phyloP scores from a whole-genome alignment of 805 yeast genomes.

The Nakazawaea siamensis region DNA sequence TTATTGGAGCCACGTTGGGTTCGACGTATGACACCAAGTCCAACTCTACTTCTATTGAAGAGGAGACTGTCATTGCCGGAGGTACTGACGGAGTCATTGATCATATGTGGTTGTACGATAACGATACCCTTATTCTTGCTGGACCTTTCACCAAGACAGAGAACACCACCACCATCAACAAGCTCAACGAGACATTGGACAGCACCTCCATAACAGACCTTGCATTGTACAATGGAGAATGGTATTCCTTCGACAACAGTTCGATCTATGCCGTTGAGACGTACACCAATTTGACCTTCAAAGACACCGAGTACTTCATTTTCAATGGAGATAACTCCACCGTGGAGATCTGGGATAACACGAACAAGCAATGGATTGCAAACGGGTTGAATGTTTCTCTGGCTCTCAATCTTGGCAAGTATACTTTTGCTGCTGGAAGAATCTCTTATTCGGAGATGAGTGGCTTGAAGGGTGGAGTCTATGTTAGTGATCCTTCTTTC shows the following conservation, averaged over 20 bases:
- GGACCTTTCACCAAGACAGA: slow-evolving; percentile 37
- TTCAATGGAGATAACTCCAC: slow-evolving; percentile 22
- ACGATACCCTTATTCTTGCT: slow-evolving; percentile 30
- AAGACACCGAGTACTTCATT: slow-evolving; percentile 31
- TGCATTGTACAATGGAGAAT: slow-evolving; percentile 30
- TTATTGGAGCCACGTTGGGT: slow-evolving; percentile 23
- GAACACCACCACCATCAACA: slow-evolving; percentile 15
- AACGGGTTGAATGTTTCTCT: slow-evolving; percentile 21
- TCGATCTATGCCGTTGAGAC: slow-evolving; percentile 12
- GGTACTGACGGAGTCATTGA: slow-evolving; percentile 32
- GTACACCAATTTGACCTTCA: slow-evolving; percentile 27
- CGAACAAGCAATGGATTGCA: slow-evolving; percentile 27
- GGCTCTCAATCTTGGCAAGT: slow-evolving; percentile 13
- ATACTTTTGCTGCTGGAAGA: slow-evolving; percentile 13
- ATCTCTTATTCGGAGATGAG: slow-evolving; percentile 13
- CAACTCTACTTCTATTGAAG: slow-evolving; percentile 7
- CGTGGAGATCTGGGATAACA: slow-evolving; percentile 32
- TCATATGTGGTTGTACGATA: slow-evolving; percentile 20
- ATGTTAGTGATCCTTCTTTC: slow-evolving; percentile 19
- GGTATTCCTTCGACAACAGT: slow-evolving; percentile 34
- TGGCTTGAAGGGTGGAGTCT: slow-evolving; percentile 23
- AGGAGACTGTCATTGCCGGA: slow-evolving; percentile 19
- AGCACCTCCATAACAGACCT: slow-evolving; percentile 11
- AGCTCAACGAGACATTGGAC: slow-evolving; percentile 14
- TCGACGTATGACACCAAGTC: slow-evolving; percentile 13